Percentiles rank a stretch among this genome's conserved stretches.
These are phyloP conservation scores for Auricularia heimuer DNA, from an alignment of 768 basidiomycete genomes.

Conservation along the genomic window DNA sequence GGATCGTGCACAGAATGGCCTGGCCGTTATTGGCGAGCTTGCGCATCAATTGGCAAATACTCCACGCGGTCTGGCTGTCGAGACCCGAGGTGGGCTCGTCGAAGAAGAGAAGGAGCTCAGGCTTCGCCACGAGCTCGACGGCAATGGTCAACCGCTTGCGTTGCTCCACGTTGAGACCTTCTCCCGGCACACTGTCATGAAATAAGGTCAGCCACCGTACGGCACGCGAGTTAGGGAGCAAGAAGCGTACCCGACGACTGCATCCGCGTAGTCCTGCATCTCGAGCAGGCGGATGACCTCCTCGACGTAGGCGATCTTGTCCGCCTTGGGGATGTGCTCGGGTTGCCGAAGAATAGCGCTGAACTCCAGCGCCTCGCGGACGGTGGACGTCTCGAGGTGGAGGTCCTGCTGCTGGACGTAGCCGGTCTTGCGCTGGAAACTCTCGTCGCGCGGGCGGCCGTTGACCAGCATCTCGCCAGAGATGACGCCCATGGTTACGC, in stretches of 20 bases:
- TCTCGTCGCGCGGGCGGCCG: slow-evolving; percentile 2
- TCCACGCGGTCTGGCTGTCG: slow-evolving; percentile 82
- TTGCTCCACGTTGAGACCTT: slow-evolving; percentile 24
- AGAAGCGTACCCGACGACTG: slow-evolving; percentile 28
- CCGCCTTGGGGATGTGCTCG: slow-evolving; percentile 26
- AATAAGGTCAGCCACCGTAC: slow-evolving; percentile 5
- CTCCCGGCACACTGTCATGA: slow-evolving; percentile 14
- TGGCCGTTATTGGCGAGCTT: slow-evolving; percentile 73
- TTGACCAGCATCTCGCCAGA: slow-evolving; percentile 36
- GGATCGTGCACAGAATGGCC: slow-evolving; percentile 90
- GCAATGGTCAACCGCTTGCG: slow-evolving; percentile 44
- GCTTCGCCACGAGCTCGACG: slow-evolving; percentile 48
- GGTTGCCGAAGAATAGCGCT: slow-evolving; percentile 39
- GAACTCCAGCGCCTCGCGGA: slow-evolving; percentile 37
- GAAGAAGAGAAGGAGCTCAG: slow-evolving; percentile 71
- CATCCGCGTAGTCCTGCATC: slow-evolving; percentile 36
- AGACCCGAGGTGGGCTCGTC: slow-evolving; percentile 87
- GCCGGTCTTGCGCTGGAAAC: slow-evolving; percentile 29
- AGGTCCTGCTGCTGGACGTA: slow-evolving; percentile 37
- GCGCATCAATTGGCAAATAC: slow-evolving; percentile 64
- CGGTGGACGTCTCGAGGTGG: slow-evolving; percentile 42
- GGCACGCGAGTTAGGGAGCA: not conserved
- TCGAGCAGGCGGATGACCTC: slow-evolving; percentile 40
- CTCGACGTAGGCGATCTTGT: slow-evolving; percentile 36
- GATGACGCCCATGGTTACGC: slow-evolving; percentile 24